Base-by-base conservation (phyloP, 768 basidiomycete genomes). In the Trametes coccinea region DNA sequence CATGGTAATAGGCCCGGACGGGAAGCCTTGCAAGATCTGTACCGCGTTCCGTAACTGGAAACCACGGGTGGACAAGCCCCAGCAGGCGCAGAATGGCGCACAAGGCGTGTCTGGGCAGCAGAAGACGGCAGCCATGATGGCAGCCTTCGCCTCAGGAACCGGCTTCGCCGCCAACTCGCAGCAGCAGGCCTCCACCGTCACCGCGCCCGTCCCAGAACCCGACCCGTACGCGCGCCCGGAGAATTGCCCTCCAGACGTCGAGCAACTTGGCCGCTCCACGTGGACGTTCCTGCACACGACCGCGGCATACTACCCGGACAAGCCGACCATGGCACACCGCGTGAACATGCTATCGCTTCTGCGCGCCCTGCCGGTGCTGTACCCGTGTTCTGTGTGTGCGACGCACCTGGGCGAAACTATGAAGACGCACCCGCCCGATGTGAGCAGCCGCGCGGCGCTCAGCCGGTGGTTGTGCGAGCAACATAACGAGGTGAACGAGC, bases 271-370 rank as follows among this genome's bases (percentile, higher is more conserved):
- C 2, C 86, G 87, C 51, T 90, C 95, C 47, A 96, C 96, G 1
- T 98, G 96, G 96, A 89, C 94, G 14, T 98, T 98, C 82, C 80
- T 98, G 34, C 96, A 98, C 70, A 88, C 94, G 8, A 89, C 96
- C 5, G 95, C 95, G 0, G 93, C 96, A 22, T 97, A 98, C 75
- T 98, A 95, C 76, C 95, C 96, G 30, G 85, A 88, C n/a, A 75
- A 77, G 14, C 93, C 96, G 0, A 84, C 88, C 0, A 79, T 86
- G 1, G 76, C 78, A 5, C 93, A 96, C 67, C 88, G 90, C 59
- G 81, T 85, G 31, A 87, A 91, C 65, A 98, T 98, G 95, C 78
- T 92, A 37, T 79, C 82, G 67, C 80, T 98, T 29, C 75, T 98
- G 13, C 82, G 82, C 51, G 82, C 94, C 0, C 74, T 96, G 43